These are phyloP conservation scores for Glaciozyma antarctica DNA, from an alignment of 768 basidiomycete genomes.

Conservation along the genomic window DNA sequence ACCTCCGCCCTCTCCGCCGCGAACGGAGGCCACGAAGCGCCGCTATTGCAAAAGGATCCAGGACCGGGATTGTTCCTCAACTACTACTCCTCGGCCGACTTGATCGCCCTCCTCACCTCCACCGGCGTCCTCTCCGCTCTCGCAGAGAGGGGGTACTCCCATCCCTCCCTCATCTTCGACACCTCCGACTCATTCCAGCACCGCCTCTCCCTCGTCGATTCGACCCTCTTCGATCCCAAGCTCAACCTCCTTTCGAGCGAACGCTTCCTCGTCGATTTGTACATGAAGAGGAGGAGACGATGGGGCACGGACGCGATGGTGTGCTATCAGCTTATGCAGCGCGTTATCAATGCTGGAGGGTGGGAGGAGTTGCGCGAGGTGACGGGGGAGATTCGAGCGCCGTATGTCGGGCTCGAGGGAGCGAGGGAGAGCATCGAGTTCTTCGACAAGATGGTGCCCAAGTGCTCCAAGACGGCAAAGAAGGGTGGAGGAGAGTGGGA, in stretches of 20 bases:
- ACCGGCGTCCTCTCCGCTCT: not conserved
- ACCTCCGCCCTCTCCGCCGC: too few species aligned
- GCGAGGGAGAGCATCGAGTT: slow-evolving; percentile 7
- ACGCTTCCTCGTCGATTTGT: slow-evolving; percentile 4
- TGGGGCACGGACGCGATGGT: not conserved
- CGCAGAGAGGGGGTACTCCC: not conserved
- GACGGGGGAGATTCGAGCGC: slow-evolving; percentile 7
- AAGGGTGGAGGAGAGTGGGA: slow-evolving; percentile 2
- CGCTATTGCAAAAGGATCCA: not conserved
- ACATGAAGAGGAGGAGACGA: not conserved
- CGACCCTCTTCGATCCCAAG: not conserved
- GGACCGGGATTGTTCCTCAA: slow-evolving; percentile 6
- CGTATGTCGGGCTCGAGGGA: slow-evolving; percentile 2
- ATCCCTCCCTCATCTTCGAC: not conserved
- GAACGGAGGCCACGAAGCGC: not conserved
- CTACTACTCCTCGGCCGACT: not conserved
- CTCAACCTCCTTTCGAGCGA: not conserved
- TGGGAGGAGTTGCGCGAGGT: slow-evolving; percentile 1
- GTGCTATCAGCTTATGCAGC: slow-evolving; percentile 5
- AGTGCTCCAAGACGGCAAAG: slow-evolving; percentile 4
- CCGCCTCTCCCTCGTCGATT: slow-evolving; percentile 6
- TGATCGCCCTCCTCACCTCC: not conserved
- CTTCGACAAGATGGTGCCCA: not conserved
- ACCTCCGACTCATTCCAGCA: slow-evolving; percentile 5
- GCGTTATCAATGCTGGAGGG: not conserved